A percentile compares a stretch with the other conserved stretches of the same genome.
Conservation (phyloP, 345 rosid species). For the Acer yangbiense region DNA sequence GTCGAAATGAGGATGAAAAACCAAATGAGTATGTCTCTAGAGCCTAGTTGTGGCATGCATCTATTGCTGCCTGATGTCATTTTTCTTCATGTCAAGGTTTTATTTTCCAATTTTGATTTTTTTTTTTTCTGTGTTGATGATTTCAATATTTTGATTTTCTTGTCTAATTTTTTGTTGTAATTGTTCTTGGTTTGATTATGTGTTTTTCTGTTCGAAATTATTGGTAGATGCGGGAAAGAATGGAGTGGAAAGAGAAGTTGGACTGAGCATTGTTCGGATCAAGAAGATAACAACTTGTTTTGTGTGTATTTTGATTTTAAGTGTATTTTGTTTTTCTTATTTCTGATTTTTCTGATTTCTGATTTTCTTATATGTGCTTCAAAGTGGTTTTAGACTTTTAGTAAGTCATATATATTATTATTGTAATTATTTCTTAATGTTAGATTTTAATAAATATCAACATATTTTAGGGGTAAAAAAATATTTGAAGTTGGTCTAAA, state of each 20-base stretch:
- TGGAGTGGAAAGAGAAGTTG: constrained; percentile 24
- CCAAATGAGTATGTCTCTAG: constrained; percentile 45
- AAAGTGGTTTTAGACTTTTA: no score
- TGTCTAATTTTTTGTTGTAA: no score
- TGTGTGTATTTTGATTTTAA: no score
- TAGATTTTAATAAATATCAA: no score
- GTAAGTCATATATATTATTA: no score
- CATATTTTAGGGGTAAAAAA: no score
- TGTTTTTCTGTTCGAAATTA: constrained; percentile 13
- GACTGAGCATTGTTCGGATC: constrained; percentile 55
- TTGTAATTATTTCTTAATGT: no score
- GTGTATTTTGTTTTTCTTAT: no score
- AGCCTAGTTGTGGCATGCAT: constrained; percentile 29
- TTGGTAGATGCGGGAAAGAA: constrained; percentile 13
- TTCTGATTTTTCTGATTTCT: no score
- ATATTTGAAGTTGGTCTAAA: no score
- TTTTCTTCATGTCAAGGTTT: constrained; percentile 21
- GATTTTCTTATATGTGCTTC: no score
- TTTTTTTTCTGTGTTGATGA: constrained; percentile 17
- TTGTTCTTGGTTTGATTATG: background rate
- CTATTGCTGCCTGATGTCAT: constrained; percentile 25
- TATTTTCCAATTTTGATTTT: constrained; percentile 11
- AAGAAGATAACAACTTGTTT: background rate
- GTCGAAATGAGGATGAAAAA: constrained; percentile 44
- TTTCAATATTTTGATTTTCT: constrained; percentile 5